Base-by-base conservation (phyloP, 768 basidiomycete species). In the Podaxis sp. region DNA sequence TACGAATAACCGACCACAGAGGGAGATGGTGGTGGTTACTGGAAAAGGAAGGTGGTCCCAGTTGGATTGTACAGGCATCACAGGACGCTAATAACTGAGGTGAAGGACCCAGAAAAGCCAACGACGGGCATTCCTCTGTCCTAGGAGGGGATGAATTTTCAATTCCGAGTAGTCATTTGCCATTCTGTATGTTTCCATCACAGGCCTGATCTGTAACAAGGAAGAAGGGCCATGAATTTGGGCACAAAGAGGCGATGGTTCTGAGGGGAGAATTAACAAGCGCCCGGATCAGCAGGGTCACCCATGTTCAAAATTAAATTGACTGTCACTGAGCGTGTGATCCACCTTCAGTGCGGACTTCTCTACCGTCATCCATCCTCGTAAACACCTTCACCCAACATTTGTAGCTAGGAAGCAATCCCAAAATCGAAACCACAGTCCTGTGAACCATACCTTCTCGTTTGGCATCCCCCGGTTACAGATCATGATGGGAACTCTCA, bases 61-160 rank as follows among this genome's bases (percentile, higher is more conserved):
- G 30, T 24, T 17, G 42, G 54, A 53, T 63, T 38, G 44, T 51
- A 33, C 19, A 63, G 13, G n/a, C 46, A 63, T 57, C 24, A 51
- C 26, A 63, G 26, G 46, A 52, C 54, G 22, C 54, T 51, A 22
- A 56, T 26, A 28, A 39, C 56, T 26, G 61, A 63, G 17, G 33
- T 8, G 3, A 56, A 17, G 22, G 61, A 49, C 19, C 61, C 54
- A 38, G 61, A 56, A n/a, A 63, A 63, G 36, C 61, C 54, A 40
- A 39, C 61, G 30, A 54, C 9, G 11, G 61, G 44, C 4, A 63
- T 63, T 13, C 40, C 12, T 11, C 24, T 28, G 54, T 63, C 57
- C 61, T 63, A 36, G 26, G 17, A 40, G 46, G 40, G 24, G 33
- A 15, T 26, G 22, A 4, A 4, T n/a, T 22, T 44, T n/a, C 42